Percentiles rank a stretch among this genome's conserved stretches.
These are phyloP conservation scores for Auricularia heimuer DNA, from an alignment of 768 basidiomycete genomes.

Conservation along the genomic window DNA sequence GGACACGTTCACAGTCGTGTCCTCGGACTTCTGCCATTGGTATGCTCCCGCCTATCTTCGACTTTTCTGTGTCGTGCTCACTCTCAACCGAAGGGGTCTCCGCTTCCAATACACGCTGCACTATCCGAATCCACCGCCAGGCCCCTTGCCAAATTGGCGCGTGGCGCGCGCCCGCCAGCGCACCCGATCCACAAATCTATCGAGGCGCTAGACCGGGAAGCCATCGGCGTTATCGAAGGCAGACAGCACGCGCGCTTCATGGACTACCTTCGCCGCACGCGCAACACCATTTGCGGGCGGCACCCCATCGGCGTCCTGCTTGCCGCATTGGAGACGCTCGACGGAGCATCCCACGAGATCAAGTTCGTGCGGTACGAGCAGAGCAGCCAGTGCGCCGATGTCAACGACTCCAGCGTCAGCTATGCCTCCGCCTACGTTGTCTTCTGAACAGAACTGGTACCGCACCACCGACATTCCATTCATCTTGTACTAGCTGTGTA, in stretches of 20 bases:
- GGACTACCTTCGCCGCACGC: constrained; percentile 57
- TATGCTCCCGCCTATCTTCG: constrained; percentile 23
- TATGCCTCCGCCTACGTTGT: constrained; percentile 86
- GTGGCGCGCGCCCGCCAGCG: constrained; percentile 27
- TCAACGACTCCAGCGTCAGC: constrained; percentile 84
- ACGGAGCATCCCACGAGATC: constrained; percentile 34
- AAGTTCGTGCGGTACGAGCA: constrained; percentile 93
- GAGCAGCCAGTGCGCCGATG: constrained; percentile 61
- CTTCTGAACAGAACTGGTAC: constrained; percentile 30
- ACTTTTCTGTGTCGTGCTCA: not conserved
- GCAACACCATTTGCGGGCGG: constrained; percentile 95
- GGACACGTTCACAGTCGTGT: constrained; percentile 81
- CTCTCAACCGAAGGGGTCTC: constrained; percentile 47
- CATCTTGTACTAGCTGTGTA: not conserved
- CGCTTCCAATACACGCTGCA: constrained; percentile 86
- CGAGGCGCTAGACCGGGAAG: constrained; percentile 74
- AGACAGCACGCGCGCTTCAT: constrained; percentile 55
- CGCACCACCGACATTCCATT: not conserved
- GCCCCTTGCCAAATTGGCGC: constrained; percentile 39
- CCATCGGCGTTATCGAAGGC: constrained; percentile 57
- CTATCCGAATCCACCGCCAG: constrained; percentile 50
- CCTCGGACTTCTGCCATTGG: constrained; percentile 99
- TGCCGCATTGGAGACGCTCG: constrained; percentile 55
- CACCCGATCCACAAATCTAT: constrained; percentile 77
- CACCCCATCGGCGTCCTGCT: constrained; percentile 92